Conservation (phyloP, 805 yeast species). For the Saccharomycopsis vini region DNA sequence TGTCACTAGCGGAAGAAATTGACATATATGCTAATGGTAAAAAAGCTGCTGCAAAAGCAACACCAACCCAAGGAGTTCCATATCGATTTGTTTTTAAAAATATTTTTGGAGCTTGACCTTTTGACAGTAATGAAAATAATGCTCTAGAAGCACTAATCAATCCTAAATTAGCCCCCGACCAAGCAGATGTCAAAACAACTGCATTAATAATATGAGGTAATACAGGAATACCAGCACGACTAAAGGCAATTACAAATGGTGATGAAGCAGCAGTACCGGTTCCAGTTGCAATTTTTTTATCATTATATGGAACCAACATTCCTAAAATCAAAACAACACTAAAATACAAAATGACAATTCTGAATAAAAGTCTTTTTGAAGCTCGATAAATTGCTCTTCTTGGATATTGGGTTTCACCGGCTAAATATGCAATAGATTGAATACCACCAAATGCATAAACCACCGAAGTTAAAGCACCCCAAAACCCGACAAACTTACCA, state of each 20-base stretch:
- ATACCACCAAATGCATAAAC: constrained; percentile 79
- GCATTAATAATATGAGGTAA: constrained; percentile 76
- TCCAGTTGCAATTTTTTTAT: constrained; percentile 49
- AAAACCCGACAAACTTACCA: constrained; percentile 66
- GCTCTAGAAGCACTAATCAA: constrained; percentile 65
- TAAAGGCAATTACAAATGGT: constrained; percentile 81
- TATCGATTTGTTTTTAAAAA: constrained; percentile 51
- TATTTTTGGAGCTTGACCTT: constrained; percentile 64
- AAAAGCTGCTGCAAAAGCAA: constrained; percentile 44
- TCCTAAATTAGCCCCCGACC: constrained; percentile 78
- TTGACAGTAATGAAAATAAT: constrained; percentile 58
- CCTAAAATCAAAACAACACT: constrained; percentile 76
- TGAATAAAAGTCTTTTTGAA: constrained; percentile 62
- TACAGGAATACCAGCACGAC: constrained; percentile 51
- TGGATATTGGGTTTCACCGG: constrained; percentile 72
- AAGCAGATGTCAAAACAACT: constrained; percentile 62
- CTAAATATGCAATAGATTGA: constrained; percentile 75
- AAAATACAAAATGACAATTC: constrained; percentile 59
- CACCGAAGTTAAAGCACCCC: constrained; percentile 61
- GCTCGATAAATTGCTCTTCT: constrained; percentile 66
- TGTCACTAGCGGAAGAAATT: constrained; percentile 46
- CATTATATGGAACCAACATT: constrained; percentile 61
- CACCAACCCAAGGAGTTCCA: constrained; percentile 65
- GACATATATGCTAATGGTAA: constrained; percentile 60
- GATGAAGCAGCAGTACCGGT: constrained; percentile 59